phyloP scores from a whole-genome alignment of 2,329 filamentous ascomycete genomes.

The Trichoderma sp. region DNA sequence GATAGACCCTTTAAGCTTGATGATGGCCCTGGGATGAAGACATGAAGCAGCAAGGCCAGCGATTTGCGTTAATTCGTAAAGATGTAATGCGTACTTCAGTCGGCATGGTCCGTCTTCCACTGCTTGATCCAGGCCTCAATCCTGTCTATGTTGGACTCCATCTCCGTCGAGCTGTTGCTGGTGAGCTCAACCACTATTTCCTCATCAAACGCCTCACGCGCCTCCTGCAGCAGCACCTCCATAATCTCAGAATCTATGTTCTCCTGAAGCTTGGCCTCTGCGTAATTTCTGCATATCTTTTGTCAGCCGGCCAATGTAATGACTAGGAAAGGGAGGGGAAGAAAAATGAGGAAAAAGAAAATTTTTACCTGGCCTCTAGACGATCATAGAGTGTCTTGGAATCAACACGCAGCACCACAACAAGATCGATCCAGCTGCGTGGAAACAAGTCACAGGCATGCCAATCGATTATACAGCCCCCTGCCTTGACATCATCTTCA shows the following conservation, averaged over 20 bases:
- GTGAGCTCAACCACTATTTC: constrained; percentile 86
- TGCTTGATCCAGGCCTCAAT: constrained; percentile 79
- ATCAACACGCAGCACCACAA: constrained; percentile 85
- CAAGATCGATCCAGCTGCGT: constrained; percentile 89
- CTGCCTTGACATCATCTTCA: constrained; percentile 74
- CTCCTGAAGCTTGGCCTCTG: constrained; percentile 86
- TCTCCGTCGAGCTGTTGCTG: constrained; percentile 79
- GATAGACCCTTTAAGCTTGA: background rate
- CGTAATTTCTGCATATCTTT: constrained; percentile 66
- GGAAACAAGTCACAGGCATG: constrained; percentile 97
- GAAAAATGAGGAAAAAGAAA: constrained; percentile 19
- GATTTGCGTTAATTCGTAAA: background rate
- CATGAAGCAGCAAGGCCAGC: background rate
- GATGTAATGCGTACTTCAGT: background rate
- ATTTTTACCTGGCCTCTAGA: constrained; percentile 64
- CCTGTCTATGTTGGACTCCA: constrained; percentile 84
- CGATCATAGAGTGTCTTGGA: constrained; percentile 83
- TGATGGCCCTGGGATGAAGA: background rate
- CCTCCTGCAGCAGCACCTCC: constrained; percentile 89
- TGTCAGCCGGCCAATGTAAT: background rate
- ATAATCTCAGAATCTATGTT: constrained; percentile 98
- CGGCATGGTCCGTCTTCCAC: constrained; percentile 69
- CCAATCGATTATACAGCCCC: constrained; percentile 94
- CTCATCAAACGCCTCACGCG: constrained; percentile 79
- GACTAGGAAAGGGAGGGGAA: background rate